Evolutionary conservation across 2,329 filamentous ascomycete genomes (phyloP).

Genomic region (Xylaria arbuscula): DNA sequence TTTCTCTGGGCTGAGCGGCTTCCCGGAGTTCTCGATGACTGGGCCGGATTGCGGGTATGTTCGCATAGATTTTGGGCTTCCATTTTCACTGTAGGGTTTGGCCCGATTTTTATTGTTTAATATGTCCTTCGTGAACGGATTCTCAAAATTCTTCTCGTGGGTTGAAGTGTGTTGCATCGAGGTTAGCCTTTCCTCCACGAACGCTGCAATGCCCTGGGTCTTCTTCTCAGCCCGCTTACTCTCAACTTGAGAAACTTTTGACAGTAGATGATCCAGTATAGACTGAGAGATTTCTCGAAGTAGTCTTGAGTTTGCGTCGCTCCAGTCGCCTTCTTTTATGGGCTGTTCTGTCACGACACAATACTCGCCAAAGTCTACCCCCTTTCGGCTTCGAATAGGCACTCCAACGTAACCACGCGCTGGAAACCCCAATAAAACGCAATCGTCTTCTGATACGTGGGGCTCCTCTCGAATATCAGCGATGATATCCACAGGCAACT

Average conservation of each 20-base stretch:
- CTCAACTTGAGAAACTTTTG: constrained; percentile 24
- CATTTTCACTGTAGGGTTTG: not conserved
- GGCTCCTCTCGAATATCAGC: constrained; percentile 32
- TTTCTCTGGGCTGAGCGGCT: not conserved
- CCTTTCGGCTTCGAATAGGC: constrained; percentile 34
- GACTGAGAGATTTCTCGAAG: constrained; percentile 33
- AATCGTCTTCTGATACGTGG: constrained; percentile 1
- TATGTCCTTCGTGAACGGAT: not conserved
- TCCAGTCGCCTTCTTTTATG: constrained; percentile 28
- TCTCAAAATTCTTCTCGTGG: constrained; percentile 7
- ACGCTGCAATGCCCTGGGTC: constrained; percentile 25
- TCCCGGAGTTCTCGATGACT: not conserved
- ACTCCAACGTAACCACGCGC: constrained; percentile 29
- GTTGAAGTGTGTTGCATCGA: not conserved
- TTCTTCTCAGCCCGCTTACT: constrained; percentile 30
- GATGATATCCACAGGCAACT: constrained; percentile 29
- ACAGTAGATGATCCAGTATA: constrained; percentile 28
- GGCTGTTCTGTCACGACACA: constrained; percentile 30
- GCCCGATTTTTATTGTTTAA: not conserved
- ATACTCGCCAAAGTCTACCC: constrained; percentile 34
- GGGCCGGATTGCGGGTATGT: not conserved
- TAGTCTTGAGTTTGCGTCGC: constrained; percentile 16
- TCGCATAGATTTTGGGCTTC: not conserved
- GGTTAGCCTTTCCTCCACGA: constrained; percentile 30
- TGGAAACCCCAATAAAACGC: constrained; percentile 24